A percentile compares a stretch with the other conserved stretches of the same genome.
Evolutionary conservation across 495 filamentous ascomycete genomes (phyloP).

Genomic region (Lophium mytilinum): DNA sequence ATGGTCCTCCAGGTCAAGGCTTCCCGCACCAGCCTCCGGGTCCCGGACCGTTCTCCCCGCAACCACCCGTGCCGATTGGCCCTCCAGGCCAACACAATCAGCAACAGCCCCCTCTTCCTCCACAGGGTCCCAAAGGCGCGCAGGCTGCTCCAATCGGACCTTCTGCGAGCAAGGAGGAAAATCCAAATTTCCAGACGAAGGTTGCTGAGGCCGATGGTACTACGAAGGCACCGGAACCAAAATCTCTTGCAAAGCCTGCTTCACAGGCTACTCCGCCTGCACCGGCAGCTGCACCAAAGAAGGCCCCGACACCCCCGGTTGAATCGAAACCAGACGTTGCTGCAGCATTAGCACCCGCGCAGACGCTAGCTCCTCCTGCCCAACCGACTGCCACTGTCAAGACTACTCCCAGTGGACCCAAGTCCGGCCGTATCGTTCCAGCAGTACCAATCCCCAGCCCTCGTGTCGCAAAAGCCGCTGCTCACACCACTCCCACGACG

Average conservation of each 20-base stretch:
- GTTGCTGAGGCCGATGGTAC: slow-evolving; percentile 24
- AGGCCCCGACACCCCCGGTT: slow-evolving; percentile 35
- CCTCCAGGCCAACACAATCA: slow-evolving; percentile 36
- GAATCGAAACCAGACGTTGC: slow-evolving; percentile 37
- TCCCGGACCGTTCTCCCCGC: slow-evolving; percentile 30
- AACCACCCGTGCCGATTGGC: slow-evolving; percentile 32
- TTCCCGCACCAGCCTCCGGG: slow-evolving; percentile 49
- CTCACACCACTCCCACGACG: slow-evolving; percentile 10
- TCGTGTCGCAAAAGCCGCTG: slow-evolving; percentile 7
- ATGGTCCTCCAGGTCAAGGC: slow-evolving; percentile 67
- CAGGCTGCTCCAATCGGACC: slow-evolving; percentile 47
- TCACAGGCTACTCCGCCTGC: slow-evolving; percentile 12
- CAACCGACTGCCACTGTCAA: slow-evolving; percentile 36
- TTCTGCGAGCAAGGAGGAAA: slow-evolving; percentile 39
- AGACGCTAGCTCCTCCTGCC: slow-evolving; percentile 14
- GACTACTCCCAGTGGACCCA: slow-evolving; percentile 51
- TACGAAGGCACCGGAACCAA: slow-evolving; percentile 16
- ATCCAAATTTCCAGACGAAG: slow-evolving; percentile 28
- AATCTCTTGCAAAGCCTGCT: background rate
- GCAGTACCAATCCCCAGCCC: slow-evolving; percentile 41
- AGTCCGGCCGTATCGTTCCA: slow-evolving; percentile 62
- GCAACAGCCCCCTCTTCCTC: too few species aligned
- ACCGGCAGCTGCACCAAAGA: slow-evolving; percentile 15
- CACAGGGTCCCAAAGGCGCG: slow-evolving; percentile 37
- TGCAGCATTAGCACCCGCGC: slow-evolving; percentile 29